A percentile compares a stretch with the other conserved stretches of the same genome.
Evolutionary conservation across 495 filamentous ascomycete genomes (phyloP).

Genomic region (Xylaria telfairii): DNA sequence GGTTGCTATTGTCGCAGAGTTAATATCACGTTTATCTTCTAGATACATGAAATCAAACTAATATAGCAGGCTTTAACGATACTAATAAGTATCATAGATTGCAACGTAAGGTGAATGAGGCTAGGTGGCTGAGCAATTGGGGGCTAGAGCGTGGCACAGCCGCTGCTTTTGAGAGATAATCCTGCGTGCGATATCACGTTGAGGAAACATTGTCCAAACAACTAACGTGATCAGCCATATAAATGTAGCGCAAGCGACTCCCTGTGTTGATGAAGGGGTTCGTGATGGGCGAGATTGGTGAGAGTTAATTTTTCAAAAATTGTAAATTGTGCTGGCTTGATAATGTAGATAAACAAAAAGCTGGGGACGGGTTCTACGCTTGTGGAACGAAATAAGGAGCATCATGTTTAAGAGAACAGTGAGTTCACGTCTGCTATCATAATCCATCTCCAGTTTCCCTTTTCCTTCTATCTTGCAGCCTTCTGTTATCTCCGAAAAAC

Average conservation of each 20-base stretch:
- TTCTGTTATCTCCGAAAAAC: not conserved
- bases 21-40: too few species aligned
- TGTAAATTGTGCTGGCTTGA: not conserved
- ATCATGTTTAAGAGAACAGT: too few species aligned
- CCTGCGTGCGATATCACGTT: not conserved
- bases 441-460: not conserved
- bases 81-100: not conserved
- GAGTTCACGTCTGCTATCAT: too few species aligned
- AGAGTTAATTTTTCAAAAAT: not conserved
- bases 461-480: not conserved
- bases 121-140: not conserved
- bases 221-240: not conserved
- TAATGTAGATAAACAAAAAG: not conserved
- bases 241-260: not conserved
- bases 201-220: not conserved
- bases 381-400: too few species aligned
- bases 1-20: too few species aligned
- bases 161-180: not conserved
- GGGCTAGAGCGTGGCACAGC: not conserved
- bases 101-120: not conserved
- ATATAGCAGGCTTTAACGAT: too few species aligned
- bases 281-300: not conserved
- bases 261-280: not conserved
- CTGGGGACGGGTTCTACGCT: not conserved
- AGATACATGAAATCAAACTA: too few species aligned